Conservation (phyloP, 805 yeast genomes). For the Barnettozyma pratensis region DNA sequence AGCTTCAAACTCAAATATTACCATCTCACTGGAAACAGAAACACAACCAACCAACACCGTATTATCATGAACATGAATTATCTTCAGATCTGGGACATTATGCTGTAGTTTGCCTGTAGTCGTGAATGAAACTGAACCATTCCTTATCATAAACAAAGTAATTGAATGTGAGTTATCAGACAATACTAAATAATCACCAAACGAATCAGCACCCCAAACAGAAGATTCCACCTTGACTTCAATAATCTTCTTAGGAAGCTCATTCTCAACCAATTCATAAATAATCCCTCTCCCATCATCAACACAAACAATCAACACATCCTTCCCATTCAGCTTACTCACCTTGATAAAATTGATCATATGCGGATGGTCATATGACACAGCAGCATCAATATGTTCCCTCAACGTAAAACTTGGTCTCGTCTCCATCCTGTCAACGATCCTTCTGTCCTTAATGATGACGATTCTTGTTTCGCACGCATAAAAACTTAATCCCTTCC, state of each 20-base stretch:
- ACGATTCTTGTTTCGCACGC: slow-evolving; percentile 11
- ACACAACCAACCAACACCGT: slow-evolving; percentile 32
- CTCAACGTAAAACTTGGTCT: slow-evolving; percentile 14
- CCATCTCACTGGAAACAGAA: slow-evolving; percentile 39
- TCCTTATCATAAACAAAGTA: slow-evolving; percentile 33
- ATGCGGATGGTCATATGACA: slow-evolving; percentile 52
- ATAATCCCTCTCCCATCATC: slow-evolving; percentile 53
- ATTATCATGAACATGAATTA: slow-evolving; percentile 26
- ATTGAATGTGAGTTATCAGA: slow-evolving; percentile 52
- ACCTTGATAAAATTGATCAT: slow-evolving; percentile 47
- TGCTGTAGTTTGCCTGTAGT: slow-evolving; percentile 41
- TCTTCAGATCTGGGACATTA: slow-evolving; percentile 51
- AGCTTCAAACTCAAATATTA: slow-evolving; percentile 12
- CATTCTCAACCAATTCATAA: slow-evolving; percentile 27
- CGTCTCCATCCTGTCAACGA: slow-evolving; percentile 5
- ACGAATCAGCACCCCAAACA: slow-evolving; percentile 59
- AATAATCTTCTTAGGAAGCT: slow-evolving; percentile 25
- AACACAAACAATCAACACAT: slow-evolving; percentile 42
- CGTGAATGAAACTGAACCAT: slow-evolving; percentile 19
- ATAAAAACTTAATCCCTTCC: slow-evolving; percentile 6
- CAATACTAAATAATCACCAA: slow-evolving; percentile 36
- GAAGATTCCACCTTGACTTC: slow-evolving; percentile 37
- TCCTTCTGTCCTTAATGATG: slow-evolving; percentile 8
- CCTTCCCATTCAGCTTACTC: slow-evolving; percentile 31
- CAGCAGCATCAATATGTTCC: slow-evolving; percentile 37